These are phyloP conservation scores for Ganoderma leucocontextum DNA, from an alignment of 1,284 basidiomycete genomes.

Conservation along the genomic window DNA sequence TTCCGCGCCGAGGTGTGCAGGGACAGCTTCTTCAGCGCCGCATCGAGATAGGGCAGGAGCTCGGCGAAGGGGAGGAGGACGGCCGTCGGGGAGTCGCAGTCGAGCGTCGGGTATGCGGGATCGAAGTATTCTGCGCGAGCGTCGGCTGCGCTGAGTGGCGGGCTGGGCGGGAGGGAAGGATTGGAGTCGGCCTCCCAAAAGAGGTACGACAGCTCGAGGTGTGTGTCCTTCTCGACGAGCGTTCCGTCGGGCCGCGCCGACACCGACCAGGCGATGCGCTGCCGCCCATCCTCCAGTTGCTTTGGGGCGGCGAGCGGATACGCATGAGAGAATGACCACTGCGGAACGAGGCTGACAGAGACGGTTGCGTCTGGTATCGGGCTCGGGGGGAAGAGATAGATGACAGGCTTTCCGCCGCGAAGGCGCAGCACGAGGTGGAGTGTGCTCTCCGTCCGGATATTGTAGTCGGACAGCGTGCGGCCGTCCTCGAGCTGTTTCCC, in stretches of 20 bases:
- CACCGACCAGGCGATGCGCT: constrained; percentile 40
- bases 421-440: background rate
- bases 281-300: background rate
- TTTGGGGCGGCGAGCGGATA: constrained; percentile 1
- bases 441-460: background rate
- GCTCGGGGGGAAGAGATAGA: constrained; percentile 6
- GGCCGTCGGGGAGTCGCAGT: constrained; percentile 11
- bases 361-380: background rate
- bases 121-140: constrained; percentile 7
- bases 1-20: constrained; percentile 52
- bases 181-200: constrained; percentile 43
- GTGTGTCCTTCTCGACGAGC: constrained; percentile 36
- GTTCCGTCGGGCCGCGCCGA: constrained; percentile 36
- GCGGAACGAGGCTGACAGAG: constrained; percentile 6
- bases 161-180: background rate
- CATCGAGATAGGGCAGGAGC: constrained; percentile 47
- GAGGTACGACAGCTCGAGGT: constrained; percentile 41
- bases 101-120: background rate
- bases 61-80: constrained; percentile 41
- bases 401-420: constrained; percentile 5
- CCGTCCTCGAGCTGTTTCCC: background rate
- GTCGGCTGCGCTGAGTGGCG: background rate
- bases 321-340: constrained; percentile 13
- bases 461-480: background rate
- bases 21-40: constrained; percentile 41